A percentile compares a stretch with the other conserved stretches of the same genome.
Conservation (phyloP, 2,329 filamentous ascomycete genomes). For the Fusarium brevicatenulatum region DNA sequence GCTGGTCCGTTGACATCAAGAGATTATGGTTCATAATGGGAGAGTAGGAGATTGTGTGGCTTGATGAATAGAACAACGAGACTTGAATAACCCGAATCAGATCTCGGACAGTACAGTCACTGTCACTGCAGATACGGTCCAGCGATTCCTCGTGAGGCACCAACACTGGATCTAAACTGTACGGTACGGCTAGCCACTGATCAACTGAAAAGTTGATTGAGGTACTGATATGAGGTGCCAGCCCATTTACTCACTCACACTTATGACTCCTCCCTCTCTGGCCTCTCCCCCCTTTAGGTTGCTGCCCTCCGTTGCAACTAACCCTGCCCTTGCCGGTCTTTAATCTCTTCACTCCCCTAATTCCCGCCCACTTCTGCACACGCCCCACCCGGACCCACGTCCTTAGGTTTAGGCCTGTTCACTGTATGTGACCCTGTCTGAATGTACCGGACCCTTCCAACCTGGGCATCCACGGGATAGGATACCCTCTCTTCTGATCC, state of each 20-base stretch:
- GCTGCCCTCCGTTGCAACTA: neutral
- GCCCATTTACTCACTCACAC: neutral
- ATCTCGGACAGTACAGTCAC: neutral
- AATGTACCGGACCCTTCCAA: neutral
- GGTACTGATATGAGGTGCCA: neutral
- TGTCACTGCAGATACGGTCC: neutral
- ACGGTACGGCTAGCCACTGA: neutral
- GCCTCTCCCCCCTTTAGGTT: neutral
- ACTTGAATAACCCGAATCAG: neutral
- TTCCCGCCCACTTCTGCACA: conserved; percentile 32
- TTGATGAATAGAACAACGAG: neutral
- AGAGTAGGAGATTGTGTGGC: conserved; percentile 1
- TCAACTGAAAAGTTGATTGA: neutral
- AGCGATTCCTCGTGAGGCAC: neutral
- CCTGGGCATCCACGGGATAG: neutral
- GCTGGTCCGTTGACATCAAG: neutral
- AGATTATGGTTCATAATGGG: neutral
- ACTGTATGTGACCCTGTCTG: conserved; percentile 22
- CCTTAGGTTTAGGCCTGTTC: conserved; percentile 21
- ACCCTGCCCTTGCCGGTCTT: conserved; percentile 7
- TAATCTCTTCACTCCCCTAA: conserved; percentile 36
- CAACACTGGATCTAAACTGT: neutral
- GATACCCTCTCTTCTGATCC: conserved; percentile 15
- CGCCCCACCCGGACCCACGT: conserved; percentile 30
- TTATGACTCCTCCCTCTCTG: neutral